Evolutionary conservation across 108 stramenopile genomes (phyloP).

Genomic region (Cyclotella sp.): DNA sequence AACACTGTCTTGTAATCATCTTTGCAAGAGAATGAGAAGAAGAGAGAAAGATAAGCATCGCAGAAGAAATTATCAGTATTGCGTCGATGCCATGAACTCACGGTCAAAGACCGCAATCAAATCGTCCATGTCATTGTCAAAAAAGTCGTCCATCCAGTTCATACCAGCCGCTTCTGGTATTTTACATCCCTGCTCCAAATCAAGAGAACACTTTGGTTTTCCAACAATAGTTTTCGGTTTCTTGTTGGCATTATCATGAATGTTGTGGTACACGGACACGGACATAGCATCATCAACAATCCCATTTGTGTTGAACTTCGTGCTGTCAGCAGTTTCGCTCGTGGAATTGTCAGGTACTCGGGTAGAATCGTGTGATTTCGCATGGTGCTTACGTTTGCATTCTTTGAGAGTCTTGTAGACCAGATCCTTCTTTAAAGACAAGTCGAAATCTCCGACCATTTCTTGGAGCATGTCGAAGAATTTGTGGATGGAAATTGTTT

Average conservation of each 20-base stretch:
- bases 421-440: slow-evolving; percentile 3
- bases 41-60: not conserved
- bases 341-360: not conserved
- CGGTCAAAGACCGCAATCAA: slow-evolving; percentile 10
- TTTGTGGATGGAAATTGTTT: not conserved
- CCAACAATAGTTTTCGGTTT: not conserved
- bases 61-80: not conserved
- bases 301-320: not conserved
- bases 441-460: not conserved
- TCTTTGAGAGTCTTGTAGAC: slow-evolving; percentile 10
- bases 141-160: slow-evolving; percentile 9
- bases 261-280: not conserved
- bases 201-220: slow-evolving; percentile 6
- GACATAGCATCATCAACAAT: not conserved
- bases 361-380: not conserved
- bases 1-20: slow-evolving; percentile 2
- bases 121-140: not conserved
- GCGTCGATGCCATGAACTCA: not conserved
- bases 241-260: slow-evolving; percentile 1
- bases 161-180: slow-evolving; percentile 6
- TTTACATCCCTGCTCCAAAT: slow-evolving; percentile 16
- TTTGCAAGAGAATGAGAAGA: not conserved
- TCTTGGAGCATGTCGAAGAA: slow-evolving; percentile 11
- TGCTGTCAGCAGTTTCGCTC: not conserved
- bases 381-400: not conserved